phyloP scores from a whole-genome alignment of 176 grass and related monocot species.

The Areca catechu region DNA sequence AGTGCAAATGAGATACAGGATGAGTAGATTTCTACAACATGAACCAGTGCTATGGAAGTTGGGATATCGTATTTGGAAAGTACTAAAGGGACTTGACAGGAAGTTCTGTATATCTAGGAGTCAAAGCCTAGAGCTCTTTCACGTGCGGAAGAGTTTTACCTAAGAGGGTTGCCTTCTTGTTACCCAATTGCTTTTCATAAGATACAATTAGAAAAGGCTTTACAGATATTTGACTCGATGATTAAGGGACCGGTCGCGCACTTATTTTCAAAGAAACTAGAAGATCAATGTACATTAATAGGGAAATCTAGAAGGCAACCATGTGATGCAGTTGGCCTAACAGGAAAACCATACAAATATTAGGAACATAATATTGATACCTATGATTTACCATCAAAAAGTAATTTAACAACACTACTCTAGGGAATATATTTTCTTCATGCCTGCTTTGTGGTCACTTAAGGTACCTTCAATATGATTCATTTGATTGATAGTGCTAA shows the following conservation, averaged over 20 bases:
- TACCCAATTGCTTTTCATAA: constrained; percentile 68
- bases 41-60: constrained; percentile 33
- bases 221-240: constrained; percentile 51
- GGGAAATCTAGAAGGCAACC: constrained; percentile 94
- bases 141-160: constrained; percentile 58
- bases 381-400: constrained; percentile 15
- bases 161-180: constrained; percentile 68
- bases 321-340: constrained; percentile 75
- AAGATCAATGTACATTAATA: constrained; percentile 65
- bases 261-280: constrained; percentile 58
- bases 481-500: constrained; percentile 77
- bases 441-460: constrained; percentile 85
- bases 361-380: constrained; percentile 29
- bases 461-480: constrained; percentile 62
- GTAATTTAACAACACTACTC: constrained; percentile 37
- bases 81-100: constrained; percentile 49
- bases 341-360: constrained; percentile 73
- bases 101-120: constrained; percentile 90
- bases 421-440: constrained; percentile 71
- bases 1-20: constrained; percentile 23
- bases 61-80: constrained; percentile 67
- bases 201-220: constrained; percentile 58
- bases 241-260: constrained; percentile 73
- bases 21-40: constrained; percentile 24
- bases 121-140: constrained; percentile 75